phyloP scores from a whole-genome alignment of 371 early-diverging fungal genomes.

The Mucor saturninus region DNA sequence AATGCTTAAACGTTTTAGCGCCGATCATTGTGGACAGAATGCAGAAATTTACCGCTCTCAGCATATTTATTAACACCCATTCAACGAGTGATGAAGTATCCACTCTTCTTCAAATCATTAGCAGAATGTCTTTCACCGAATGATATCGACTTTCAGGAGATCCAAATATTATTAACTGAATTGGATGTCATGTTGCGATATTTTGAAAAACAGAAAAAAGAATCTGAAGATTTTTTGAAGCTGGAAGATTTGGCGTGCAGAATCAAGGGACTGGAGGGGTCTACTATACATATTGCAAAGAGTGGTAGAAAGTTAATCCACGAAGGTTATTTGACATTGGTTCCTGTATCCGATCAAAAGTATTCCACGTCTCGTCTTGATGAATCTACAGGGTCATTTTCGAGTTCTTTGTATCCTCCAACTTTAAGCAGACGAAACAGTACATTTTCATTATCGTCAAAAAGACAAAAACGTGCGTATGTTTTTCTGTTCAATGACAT shows the following conservation, averaged over 20 bases:
- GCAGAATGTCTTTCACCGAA: constrained; percentile 14
- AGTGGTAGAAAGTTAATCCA: constrained; percentile 34
- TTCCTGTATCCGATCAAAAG: constrained; percentile 25
- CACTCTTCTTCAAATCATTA: constrained; percentile 42
- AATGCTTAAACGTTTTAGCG: constrained; percentile 20
- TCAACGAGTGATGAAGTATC: constrained; percentile 51
- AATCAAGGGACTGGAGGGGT: constrained; percentile 37
- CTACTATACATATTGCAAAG: constrained; percentile 26
- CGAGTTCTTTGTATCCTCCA: constrained; percentile 8
- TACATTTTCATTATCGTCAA: constrained; percentile 23
- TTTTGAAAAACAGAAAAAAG: constrained; percentile 40
- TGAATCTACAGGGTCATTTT: constrained; percentile 8
- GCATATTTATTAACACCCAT: constrained; percentile 47
- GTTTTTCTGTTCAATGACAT: constrained; percentile 51
- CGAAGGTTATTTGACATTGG: constrained; percentile 39
- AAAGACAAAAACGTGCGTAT: constrained; percentile 29
- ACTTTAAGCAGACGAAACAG: constrained; percentile 29
- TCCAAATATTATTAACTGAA: constrained; percentile 25
- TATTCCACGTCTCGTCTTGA: background rate
- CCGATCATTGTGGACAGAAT: constrained; percentile 38
- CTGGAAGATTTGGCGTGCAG: constrained; percentile 37
- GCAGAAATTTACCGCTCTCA: constrained; percentile 40
- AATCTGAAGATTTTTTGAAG: constrained; percentile 34
- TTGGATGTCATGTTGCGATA: constrained; percentile 33
- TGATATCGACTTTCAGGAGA: constrained; percentile 8